Conservation (phyloP, 352 stramenopile species). For the Globisporangium cederbergense region DNA sequence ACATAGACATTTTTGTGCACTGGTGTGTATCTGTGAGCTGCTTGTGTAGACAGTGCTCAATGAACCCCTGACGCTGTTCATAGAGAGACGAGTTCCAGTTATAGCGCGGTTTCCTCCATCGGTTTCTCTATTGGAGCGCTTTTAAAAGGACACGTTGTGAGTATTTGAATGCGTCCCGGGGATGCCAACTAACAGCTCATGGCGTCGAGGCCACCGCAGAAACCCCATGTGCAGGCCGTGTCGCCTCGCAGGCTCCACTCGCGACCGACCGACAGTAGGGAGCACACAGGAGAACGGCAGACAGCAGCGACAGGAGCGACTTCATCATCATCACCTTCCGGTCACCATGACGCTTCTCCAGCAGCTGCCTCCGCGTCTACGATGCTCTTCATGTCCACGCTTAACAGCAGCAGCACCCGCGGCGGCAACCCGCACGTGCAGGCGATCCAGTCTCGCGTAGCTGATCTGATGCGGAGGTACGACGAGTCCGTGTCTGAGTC, state of each 20-base stretch:
- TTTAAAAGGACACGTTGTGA: background rate
- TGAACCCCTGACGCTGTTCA: background rate
- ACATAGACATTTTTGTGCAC: constrained; percentile 8
- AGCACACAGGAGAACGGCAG: background rate
- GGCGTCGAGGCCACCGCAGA: constrained; percentile 11
- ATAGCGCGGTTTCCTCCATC: background rate
- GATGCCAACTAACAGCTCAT: background rate
- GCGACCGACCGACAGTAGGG: background rate
- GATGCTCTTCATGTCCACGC: constrained; percentile 6
- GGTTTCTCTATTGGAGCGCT: background rate
- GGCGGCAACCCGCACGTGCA: constrained; percentile 44
- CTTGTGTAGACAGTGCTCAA: no score
- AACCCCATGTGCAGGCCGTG: background rate
- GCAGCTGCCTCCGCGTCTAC: background rate
- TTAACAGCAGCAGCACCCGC: background rate
- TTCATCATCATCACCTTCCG: background rate
- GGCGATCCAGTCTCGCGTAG: constrained; percentile 66
- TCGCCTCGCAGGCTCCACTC: constrained; percentile 5
- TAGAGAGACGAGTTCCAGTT: background rate
- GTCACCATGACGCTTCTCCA: background rate
- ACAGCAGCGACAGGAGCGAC: background rate
- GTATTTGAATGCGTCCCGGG: background rate
- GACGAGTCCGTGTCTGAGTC: constrained; percentile 37
- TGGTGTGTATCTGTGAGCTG: background rate
- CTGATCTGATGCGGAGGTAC: constrained; percentile 63